Evolutionary conservation across 441 rosid genomes (phyloP).

Genomic region (Gossypium davidsonii): DNA sequence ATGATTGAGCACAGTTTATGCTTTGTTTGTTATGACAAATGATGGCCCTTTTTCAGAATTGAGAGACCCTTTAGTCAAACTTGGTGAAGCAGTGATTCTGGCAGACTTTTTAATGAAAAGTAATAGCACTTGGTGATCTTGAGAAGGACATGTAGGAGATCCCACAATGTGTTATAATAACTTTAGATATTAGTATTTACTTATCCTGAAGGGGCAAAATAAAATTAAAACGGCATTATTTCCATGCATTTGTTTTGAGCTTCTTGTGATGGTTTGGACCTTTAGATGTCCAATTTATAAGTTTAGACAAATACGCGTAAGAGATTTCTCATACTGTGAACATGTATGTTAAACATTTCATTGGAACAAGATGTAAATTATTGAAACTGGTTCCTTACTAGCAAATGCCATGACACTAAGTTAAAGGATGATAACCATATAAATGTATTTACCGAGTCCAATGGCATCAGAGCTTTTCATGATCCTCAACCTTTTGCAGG

Average conservation of each 20-base stretch:
- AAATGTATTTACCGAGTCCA: slow-evolving; percentile 32
- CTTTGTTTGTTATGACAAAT: not conserved
- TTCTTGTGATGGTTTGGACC: not conserved
- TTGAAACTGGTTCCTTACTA: not conserved
- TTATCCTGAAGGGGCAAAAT: too few species aligned
- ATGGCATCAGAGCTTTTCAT: slow-evolving; percentile 54
- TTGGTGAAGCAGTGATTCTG: not conserved
- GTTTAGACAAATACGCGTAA: too few species aligned
- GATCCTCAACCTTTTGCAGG: slow-evolving; percentile 44
- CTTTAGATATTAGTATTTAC: not conserved
- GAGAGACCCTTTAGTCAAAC: not conserved
- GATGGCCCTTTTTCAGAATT: not conserved
- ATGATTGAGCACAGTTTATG: not conserved
- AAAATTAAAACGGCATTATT: too few species aligned
- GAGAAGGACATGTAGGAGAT: not conserved
- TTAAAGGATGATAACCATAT: not conserved
- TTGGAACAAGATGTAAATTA: not conserved
- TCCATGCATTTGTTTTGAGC: too few species aligned
- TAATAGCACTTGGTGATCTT: too few species aligned
- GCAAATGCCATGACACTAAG: not conserved
- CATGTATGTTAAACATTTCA: not conserved
- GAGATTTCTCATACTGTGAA: not conserved
- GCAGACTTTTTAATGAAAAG: not conserved
- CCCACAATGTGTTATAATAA: not conserved
- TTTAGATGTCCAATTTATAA: not conserved